Evolutionary conservation across 805 yeast genomes (phyloP).

Genomic region (Saturnispora zaruensis): DNA sequence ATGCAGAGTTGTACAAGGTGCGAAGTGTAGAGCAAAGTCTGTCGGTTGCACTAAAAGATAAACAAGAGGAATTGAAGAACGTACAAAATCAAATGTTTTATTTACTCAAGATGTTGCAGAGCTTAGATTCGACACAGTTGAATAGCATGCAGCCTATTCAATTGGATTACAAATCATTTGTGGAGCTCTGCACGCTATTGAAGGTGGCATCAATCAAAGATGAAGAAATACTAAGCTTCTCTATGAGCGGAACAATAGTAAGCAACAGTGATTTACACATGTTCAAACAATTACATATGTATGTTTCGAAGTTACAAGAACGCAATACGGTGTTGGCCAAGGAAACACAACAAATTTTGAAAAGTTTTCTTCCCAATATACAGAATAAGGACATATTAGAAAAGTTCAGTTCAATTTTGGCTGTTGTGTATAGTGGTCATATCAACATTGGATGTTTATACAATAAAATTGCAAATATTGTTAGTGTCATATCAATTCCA

Average conservation of each 20-base stretch:
- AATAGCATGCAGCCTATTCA: background rate
- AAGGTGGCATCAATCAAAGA: background rate
- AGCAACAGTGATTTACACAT: background rate
- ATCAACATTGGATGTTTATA: constrained; percentile 6
- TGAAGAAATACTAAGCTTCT: background rate
- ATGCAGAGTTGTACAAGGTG: background rate
- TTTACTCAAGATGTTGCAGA: constrained; percentile 1
- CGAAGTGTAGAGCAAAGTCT: background rate
- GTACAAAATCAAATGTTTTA: constrained; percentile 5
- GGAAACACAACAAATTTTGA: constrained; percentile 1
- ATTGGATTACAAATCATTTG: constrained; percentile 3
- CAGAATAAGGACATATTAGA: background rate
- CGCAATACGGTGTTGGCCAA: background rate
- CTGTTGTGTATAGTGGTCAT: constrained; percentile 2
- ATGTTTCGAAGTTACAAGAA: background rate
- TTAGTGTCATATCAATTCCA: background rate
- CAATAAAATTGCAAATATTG: background rate
- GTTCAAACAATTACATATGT: background rate
- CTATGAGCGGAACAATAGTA: background rate
- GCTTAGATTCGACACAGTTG: background rate
- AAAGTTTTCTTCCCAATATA: background rate
- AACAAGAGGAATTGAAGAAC: background rate
- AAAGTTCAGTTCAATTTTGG: background rate
- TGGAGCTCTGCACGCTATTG: constrained; percentile 4
- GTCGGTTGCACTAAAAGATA: background rate